phyloP scores from a whole-genome alignment of 441 rosid genomes.

The Codiaeum variegatum region DNA sequence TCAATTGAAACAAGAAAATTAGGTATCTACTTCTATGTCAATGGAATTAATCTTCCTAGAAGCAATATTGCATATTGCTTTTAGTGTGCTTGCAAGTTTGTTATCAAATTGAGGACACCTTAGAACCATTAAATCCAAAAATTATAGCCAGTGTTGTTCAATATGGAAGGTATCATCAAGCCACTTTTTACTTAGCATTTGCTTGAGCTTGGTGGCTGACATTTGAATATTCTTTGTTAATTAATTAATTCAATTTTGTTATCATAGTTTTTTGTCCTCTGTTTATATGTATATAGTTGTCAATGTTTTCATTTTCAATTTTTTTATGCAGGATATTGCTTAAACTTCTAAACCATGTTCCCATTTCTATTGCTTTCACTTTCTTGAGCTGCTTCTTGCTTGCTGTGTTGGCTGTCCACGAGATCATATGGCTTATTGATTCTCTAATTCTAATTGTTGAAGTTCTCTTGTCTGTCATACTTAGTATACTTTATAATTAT shows the following conservation, averaged over 20 bases:
- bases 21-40: neutral
- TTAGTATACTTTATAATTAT: neutral
- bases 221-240: too few relatives aligned
- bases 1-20: constrained; percentile 8
- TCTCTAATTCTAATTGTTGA: constrained; percentile 38
- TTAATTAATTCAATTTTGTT: too few relatives aligned
- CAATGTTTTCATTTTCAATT: too few relatives aligned
- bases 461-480: neutral
- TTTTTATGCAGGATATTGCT: too few relatives aligned
- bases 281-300: too few relatives aligned
- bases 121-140: constrained; percentile 41
- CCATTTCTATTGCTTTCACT: constrained; percentile 59
- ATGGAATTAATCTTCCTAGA: constrained; percentile 1
- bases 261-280: too few relatives aligned
- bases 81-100: neutral
- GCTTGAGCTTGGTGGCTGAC: too few relatives aligned
- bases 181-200: constrained; percentile 36
- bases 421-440: constrained; percentile 66
- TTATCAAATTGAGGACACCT: constrained; percentile 36
- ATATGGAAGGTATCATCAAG: constrained; percentile 32
- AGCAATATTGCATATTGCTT: neutral
- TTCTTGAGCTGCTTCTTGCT: constrained; percentile 56
- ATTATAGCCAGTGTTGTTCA: constrained; percentile 38
- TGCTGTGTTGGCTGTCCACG: constrained; percentile 54
- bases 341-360: constrained; percentile 75